These are phyloP conservation scores for Penicillium freii DNA, from an alignment of 2,329 filamentous ascomycete species.

Conservation along the genomic window DNA sequence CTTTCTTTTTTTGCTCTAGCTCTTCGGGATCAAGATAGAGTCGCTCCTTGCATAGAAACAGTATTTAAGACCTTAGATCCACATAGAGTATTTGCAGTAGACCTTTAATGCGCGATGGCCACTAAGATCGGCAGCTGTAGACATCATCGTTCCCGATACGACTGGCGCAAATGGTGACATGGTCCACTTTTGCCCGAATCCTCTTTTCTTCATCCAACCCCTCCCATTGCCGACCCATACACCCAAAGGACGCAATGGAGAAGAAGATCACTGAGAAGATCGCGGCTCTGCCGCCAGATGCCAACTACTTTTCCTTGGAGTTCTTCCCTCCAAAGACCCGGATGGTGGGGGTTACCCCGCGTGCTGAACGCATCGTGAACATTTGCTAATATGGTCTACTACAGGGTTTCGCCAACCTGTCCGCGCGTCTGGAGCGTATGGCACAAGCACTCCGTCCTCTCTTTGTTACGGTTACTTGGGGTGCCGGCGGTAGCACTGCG, in stretches of 20 bases:
- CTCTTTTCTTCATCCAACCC: constrained; percentile 19
- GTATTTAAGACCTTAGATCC: background rate
- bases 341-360: constrained; percentile 58
- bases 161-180: constrained; percentile 12
- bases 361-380: constrained; percentile 10
- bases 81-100: background rate
- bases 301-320: constrained; percentile 91
- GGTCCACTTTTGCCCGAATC: constrained; percentile 26
- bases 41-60: background rate
- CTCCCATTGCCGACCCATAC: constrained; percentile 17
- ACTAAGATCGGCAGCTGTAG: constrained; percentile 17
- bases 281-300: constrained; percentile 76
- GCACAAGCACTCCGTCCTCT: constrained; percentile 83
- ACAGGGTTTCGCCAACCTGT: constrained; percentile 84
- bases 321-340: constrained; percentile 98
- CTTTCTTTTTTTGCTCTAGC: background rate
- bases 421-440: constrained; percentile 92
- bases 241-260: constrained; percentile 56
- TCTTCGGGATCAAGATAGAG: background rate
- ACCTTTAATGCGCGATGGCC: constrained; percentile 13
- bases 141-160: constrained; percentile 22
- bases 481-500: constrained; percentile 88
- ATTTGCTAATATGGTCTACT: constrained; percentile 25
- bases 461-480: constrained; percentile 98
- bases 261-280: constrained; percentile 97